Base-by-base conservation (phyloP, 2,329 filamentous ascomycete species). In the Aspergillus ibericus region DNA sequence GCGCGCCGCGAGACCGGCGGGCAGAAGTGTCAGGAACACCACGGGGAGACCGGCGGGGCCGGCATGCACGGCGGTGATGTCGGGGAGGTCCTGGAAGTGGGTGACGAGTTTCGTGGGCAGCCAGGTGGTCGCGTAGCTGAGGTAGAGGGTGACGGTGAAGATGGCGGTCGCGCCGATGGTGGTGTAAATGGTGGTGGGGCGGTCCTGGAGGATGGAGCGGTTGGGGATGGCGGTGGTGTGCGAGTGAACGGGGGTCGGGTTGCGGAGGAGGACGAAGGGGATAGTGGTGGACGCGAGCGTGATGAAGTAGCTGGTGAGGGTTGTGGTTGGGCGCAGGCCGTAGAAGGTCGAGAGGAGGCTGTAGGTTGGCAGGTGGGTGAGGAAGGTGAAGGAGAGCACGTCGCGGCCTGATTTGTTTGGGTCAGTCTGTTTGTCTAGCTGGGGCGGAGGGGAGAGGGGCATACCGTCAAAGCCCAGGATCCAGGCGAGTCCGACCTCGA, bases 311-410 rank as follows among this genome's bases (percentile, higher is more conserved):
- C 85, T 85, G 38, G 83, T 78, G 29, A 86, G 68, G 18, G 88
- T 82, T 0, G 89, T 88, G 54, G 79, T 74, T 25, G 84, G 79
- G 25, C 84, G 83, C 65, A 96, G 82, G 35, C 81, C 77, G 82
- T 96, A 96, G 79, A 96, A 96, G 53, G 86, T 86, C 29, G 82
- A 81, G 27, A 96, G 81, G 44, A 97, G 86, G 70, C 90, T 90
- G 62, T 89, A 85, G 67, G 86, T 85, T 44, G 93, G 93, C 18
- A 89, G 84, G 75, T 92, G 87, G 56, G 88, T 88, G 42, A 97
- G 80, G 60, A 91, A 73, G 59, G 85, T 84, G 69, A 91, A 78
- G 48, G 85, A 82, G 10, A 83, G 84, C 52, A 89, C 79, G 72
- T 91, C 88, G 71, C 86, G 82, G 76, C 89, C 86, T 80, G 58